Evolutionary conservation across 345 rosid species (phyloP), one percentile per base, ranked within the genome.

Genomic region (Eucalyptus regnans): DNA sequence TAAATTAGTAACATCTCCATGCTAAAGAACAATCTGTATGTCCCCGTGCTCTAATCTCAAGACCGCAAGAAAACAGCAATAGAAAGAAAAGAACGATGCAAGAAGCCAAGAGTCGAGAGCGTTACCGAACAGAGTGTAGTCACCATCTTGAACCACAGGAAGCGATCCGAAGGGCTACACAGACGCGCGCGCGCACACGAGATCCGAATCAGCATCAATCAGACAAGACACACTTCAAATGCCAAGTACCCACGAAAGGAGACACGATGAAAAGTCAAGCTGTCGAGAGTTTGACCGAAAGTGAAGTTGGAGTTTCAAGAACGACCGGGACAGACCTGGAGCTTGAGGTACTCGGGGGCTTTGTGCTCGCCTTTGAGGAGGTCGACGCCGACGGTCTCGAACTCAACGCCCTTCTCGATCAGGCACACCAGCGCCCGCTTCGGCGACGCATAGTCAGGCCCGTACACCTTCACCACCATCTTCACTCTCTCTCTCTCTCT

Each of bases 71-170:
- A 18, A 76, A 76, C 62, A 56, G 9, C 43, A 10, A 37, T 23
- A 37, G 23, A 37, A 41, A 64, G 41, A n/a, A n/a, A 37, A 37
- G 48, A 76, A 76, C 25, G 27, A 76, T 9, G 83, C 83, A 20
- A 76, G 83, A 37, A 76, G 83, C 46, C 48, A 22, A 76, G 48
- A 41, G 15, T 3, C 4, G 83, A 17, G 83, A 76, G 83, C 48
- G 5, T 76, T 93, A 96, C 98, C 98, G 68, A 86, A 95, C 62
- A 96, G 88, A 86, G 92, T 93, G 89, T 90, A 94, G 88, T 96
- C 97, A 66, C 95, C 98, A 89, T 96, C 97, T 88, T 94, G 92
- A 90, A 94, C 91, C 27, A 93, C 94, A 71, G 97, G 98, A 88
- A 95, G 88, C 8, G 90, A 50, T 90, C 97, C 97, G 86, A 95